Evolutionary conservation across 257 asterid species (phyloP).

Genomic region (Datura wrightii): DNA sequence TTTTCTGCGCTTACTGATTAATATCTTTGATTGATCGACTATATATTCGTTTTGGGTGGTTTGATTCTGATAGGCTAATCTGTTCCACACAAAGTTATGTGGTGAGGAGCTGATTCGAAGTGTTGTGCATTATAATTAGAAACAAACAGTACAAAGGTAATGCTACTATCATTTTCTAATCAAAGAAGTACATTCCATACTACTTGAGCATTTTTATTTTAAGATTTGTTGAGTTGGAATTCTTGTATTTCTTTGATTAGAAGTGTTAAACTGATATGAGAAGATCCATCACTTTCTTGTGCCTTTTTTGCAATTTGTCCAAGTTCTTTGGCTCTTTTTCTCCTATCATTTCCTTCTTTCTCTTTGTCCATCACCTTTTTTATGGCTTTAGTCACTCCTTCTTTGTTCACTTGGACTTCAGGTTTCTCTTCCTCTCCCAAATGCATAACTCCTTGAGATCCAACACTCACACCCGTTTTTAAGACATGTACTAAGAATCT

Average conservation of each 20-base stretch:
- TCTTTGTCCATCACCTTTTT: not conserved
- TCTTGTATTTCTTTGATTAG: conserved; percentile 20
- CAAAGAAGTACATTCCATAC: not conserved
- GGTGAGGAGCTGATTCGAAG: no score
- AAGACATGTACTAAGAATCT: conserved; percentile 24
- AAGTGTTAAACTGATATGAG: conserved; percentile 9
- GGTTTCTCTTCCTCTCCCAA: not conserved
- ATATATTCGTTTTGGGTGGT: no score
- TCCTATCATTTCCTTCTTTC: not conserved
- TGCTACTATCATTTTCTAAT: not conserved
- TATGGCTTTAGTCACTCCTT: conserved; percentile 11
- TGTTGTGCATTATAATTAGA: no score
- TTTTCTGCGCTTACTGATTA: no score
- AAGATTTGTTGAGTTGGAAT: not conserved
- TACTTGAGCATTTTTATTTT: not conserved
- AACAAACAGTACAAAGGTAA: not conserved
- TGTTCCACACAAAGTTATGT: no score
- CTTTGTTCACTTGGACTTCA: not conserved
- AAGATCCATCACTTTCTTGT: not conserved
- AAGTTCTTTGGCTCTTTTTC: conserved; percentile 19
- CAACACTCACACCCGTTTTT: conserved; percentile 17
- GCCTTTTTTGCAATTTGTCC: not conserved
- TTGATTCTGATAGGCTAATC: no score
- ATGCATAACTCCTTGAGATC: not conserved
- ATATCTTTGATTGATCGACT: no score